Base-by-base conservation (phyloP, 148 eudicot species). In the Silene uniflora region DNA sequence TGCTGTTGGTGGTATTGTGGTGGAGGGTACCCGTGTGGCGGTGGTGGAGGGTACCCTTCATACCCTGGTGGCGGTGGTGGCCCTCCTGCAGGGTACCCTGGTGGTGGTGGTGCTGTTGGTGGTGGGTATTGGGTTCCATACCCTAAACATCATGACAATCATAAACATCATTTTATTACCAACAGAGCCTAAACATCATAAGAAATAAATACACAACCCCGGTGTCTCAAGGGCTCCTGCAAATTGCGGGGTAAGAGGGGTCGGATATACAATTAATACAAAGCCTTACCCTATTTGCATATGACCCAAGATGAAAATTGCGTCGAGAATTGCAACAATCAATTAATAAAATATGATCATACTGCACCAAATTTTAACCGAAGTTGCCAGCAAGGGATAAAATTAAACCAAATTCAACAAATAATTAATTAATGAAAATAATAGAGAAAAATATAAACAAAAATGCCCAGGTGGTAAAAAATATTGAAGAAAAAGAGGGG, bases 71-170 rank as follows among this genome's bases (percentile, higher is more conserved):
- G 63, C 7, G 77, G 74, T 18, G 58, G 56, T 4, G 4, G 16
- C 10, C 44, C 44, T 39, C 47, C 10, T 25, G 44, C 35, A 10
- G 74, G 79, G 56, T 77, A 72, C 19, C 78, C 79, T 23, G 75
- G 85, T 18, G 80, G 84, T 14, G 84, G 62, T 42, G 80, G 84
- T 46, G 86, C 78, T 7, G 90, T 60, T 3, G 85, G 83, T 46
- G 89, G 88, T 11, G 86, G 85, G 39, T 87, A 83, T 27, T 80
- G 82, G 39, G 82, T 87, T 63, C 85, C 88, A 62, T 81, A 83
- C 18, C 83, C 87, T 9, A 67, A 42, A 24, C 59, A 60, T 35
- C 47, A 72, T 66, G 6, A 72, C 44, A 17, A 73, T 58, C 13
- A 73, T 47, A 11, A 72, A 52, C 56, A 39, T n/a, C 67, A 59